Evolutionary conservation across 129 eudicot species (phyloP).

Genomic region (Helichrysum umbraculigerum): DNA sequence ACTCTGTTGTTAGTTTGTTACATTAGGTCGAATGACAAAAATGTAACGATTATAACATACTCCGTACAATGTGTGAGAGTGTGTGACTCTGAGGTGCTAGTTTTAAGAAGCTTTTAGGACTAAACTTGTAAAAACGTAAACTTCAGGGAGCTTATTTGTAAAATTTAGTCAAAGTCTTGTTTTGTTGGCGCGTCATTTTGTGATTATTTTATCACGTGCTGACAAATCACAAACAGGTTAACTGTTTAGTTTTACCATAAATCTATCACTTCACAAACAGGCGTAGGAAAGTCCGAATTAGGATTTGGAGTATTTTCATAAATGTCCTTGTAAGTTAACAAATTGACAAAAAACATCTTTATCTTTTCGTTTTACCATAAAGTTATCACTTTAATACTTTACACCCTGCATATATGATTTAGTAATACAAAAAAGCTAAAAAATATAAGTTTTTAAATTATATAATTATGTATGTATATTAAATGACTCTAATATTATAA

Average conservation of each 20-base stretch:
- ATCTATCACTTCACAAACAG: slow-evolving; percentile 18
- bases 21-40: background rate
- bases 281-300: background rate
- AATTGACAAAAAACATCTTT: background rate
- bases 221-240: slow-evolving; percentile 17
- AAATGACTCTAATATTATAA: too few relatives aligned
- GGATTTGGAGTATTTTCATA: background rate
- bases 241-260: too few relatives aligned
- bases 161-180: slow-evolving; percentile 12
- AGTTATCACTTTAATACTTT: too few relatives aligned
- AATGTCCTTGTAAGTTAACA: background rate
- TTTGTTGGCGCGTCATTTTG: slow-evolving; percentile 25
- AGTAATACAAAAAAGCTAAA: too few relatives aligned
- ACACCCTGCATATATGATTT: too few relatives aligned
- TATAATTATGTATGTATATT: too few relatives aligned
- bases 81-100: too few relatives aligned
- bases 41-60: background rate
- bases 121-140: background rate
- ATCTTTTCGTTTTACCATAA: background rate
- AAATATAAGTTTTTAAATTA: too few relatives aligned
- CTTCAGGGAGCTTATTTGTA: slow-evolving; percentile 11
- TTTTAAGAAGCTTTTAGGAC: background rate
- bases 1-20: too few relatives aligned
- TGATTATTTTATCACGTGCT: slow-evolving; percentile 16
- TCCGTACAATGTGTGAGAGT: background rate